Evolutionary conservation across 2,329 filamentous ascomycete species (phyloP).

Genomic region (Aureobasidium sp.): DNA sequence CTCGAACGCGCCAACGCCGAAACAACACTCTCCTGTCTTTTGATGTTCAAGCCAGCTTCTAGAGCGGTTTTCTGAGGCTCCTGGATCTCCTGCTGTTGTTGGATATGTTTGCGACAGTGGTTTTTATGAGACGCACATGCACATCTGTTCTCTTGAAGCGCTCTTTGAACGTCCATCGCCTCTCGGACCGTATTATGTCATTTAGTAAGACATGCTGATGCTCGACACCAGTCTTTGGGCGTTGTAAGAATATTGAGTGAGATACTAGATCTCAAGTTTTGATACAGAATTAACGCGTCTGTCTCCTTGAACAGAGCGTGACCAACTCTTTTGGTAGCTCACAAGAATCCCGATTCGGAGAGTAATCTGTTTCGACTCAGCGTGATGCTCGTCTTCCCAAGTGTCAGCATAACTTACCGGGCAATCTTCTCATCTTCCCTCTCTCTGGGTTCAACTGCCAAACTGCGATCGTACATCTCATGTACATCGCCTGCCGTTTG

Average conservation of each 20-base stretch:
- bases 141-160: neutral
- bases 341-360: conserved; percentile 50
- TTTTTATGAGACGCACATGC: neutral
- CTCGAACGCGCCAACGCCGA: neutral
- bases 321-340: conserved; percentile 21
- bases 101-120: neutral
- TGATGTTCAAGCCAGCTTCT: neutral
- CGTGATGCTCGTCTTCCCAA: conserved; percentile 7
- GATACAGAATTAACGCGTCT: neutral
- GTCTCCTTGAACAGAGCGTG: neutral
- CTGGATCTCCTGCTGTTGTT: neutral
- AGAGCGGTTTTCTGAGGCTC: neutral
- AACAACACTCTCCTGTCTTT: neutral
- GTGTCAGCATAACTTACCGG: conserved; percentile 54
- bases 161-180: neutral
- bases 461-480: conserved; percentile 98
- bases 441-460: conserved; percentile 88
- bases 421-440: conserved; percentile 99
- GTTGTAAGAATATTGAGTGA: neutral
- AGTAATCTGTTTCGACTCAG: conserved; percentile 38
- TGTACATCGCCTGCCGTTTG: conserved; percentile 91
- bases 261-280: neutral
- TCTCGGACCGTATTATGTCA: neutral
- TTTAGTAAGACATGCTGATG: neutral
- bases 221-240: neutral